Base-by-base conservation (phyloP, 768 basidiomycete species). In the Pholiota molesta region DNA sequence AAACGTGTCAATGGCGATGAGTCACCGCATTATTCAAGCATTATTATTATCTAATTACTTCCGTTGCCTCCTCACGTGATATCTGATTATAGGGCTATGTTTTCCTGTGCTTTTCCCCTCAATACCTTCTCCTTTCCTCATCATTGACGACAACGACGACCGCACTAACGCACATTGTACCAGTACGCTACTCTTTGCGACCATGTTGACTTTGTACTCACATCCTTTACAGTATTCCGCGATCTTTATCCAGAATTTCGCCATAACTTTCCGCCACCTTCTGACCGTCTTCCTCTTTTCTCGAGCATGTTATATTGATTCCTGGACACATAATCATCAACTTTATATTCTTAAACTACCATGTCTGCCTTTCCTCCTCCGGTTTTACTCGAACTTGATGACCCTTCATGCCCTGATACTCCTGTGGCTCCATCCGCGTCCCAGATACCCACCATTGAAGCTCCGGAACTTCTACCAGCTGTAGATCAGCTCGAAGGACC, bases 251-350 rank as follows among this genome's bases (percentile, higher is more conserved):
- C 53, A 31, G 29, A 59, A 42, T 37, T 60, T 62, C 53, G 55
- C 61, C 55, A 57, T 60, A 31, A 21, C 52, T 53, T 53, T 59
- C 53, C 45, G 65, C 52, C 37, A 40, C 51, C 44, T 57, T 44
- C 51, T 33, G 47, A 49, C 55, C 37, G 29, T 39, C 44, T 49
- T 57, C 45, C 47, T 59, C 13, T 31, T 44, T 66, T 66, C 65
- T 65, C 68, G 72, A 74, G 73, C 72, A 74, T 75, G 74, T 64
- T 59, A 55, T 68, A 64, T 65, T 73, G 71, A 73, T 68, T 52
- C 59, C 26, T 42, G 63, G 59, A 65, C 45, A 52, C 52, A 45
- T 53, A 57, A 51, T 62, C 42, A 51, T 62, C 42, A 14, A 47
- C 55, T 63, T 45, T 52, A 49, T 64, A 58, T 58, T 58, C 23